Evolutionary conservation across 2,329 filamentous ascomycete species (phyloP).

Genomic region (Phialophora tarda): DNA sequence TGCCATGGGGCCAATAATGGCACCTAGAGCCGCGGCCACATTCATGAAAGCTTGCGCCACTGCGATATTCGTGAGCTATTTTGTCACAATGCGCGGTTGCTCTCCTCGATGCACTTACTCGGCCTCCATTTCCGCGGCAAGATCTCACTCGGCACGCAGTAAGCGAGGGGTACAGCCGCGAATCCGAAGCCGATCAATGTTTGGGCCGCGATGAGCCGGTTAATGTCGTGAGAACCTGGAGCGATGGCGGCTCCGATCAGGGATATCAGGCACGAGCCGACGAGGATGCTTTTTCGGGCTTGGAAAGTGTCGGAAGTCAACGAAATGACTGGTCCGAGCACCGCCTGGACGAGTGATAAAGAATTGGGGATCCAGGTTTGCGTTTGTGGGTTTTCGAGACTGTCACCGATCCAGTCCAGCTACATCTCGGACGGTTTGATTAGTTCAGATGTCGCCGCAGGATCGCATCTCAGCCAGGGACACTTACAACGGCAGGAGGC

Average conservation of each 20-base stretch:
- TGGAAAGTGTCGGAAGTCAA: slow-evolving; percentile 36
- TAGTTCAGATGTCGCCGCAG: not conserved
- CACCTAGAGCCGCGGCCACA: slow-evolving; percentile 31
- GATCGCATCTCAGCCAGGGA: not conserved
- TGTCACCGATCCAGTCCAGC: slow-evolving; percentile 32
- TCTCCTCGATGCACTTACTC: slow-evolving; percentile 25
- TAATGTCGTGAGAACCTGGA: slow-evolving; percentile 31
- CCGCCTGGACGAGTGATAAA: slow-evolving; percentile 36
- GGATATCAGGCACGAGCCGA: slow-evolving; percentile 28
- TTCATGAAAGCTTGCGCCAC: slow-evolving; percentile 35
- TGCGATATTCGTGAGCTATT: slow-evolving; percentile 10
- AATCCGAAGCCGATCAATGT: slow-evolving; percentile 36
- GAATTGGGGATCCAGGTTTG: slow-evolving; percentile 36
- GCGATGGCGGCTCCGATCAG: slow-evolving; percentile 35
- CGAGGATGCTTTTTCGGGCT: slow-evolving; percentile 34
- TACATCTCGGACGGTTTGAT: not conserved
- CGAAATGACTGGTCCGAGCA: slow-evolving; percentile 35
- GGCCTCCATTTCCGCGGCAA: slow-evolving; percentile 36
- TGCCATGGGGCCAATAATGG: slow-evolving; percentile 29
- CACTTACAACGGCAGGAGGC: slow-evolving; percentile 36
- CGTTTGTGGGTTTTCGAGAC: slow-evolving; percentile 28
- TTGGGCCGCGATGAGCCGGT: slow-evolving; percentile 34
- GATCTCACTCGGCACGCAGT: slow-evolving; percentile 36
- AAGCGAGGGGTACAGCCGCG: slow-evolving; percentile 34
- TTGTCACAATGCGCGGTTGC: not conserved